phyloP scores from a whole-genome alignment of 805 yeast genomes.

The Cyberlindnera euphorbiiphila region DNA sequence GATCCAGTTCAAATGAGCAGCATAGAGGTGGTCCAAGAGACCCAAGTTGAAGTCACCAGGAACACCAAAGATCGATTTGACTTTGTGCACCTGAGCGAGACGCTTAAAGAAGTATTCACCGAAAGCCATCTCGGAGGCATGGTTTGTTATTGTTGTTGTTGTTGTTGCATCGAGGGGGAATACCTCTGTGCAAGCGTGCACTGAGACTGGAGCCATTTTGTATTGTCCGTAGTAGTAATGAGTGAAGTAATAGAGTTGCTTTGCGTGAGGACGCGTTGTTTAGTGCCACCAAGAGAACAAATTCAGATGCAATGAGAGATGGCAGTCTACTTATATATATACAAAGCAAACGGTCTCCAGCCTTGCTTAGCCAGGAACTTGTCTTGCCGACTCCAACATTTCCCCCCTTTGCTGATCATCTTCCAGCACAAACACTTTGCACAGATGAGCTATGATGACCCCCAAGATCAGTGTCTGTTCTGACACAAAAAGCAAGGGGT shows the following conservation, averaged over 20 bases:
- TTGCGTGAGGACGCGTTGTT: too few relatives aligned
- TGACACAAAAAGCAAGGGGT: not conserved
- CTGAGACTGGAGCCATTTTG: conserved; percentile 15
- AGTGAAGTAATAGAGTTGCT: too few relatives aligned
- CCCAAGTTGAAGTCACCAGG: conserved; percentile 76
- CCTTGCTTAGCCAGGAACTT: too few relatives aligned
- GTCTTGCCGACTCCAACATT: too few relatives aligned
- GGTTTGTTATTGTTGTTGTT: not conserved
- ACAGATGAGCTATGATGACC: too few relatives aligned
- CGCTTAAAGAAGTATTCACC: conserved; percentile 66
- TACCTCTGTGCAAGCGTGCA: not conserved
- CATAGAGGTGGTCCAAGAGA: conserved; percentile 64
- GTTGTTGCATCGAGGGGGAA: not conserved
- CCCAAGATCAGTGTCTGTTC: too few relatives aligned
- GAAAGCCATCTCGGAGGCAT: conserved; percentile 36
- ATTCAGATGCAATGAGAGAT: too few relatives aligned
- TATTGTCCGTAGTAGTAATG: not conserved
- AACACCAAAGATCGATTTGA: conserved; percentile 66
- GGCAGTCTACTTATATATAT: too few relatives aligned
- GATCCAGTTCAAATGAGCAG: conserved; percentile 57
- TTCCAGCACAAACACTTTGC: too few relatives aligned
- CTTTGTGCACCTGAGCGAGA: conserved; percentile 46
- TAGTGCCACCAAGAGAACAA: too few relatives aligned
- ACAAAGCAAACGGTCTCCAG: too few relatives aligned
- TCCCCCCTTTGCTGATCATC: too few relatives aligned